Evolutionary conservation across 2,329 filamentous ascomycete genomes (phyloP), one percentile per base, ranked within the genome.

Genomic region (Diplodia intermedia): DNA sequence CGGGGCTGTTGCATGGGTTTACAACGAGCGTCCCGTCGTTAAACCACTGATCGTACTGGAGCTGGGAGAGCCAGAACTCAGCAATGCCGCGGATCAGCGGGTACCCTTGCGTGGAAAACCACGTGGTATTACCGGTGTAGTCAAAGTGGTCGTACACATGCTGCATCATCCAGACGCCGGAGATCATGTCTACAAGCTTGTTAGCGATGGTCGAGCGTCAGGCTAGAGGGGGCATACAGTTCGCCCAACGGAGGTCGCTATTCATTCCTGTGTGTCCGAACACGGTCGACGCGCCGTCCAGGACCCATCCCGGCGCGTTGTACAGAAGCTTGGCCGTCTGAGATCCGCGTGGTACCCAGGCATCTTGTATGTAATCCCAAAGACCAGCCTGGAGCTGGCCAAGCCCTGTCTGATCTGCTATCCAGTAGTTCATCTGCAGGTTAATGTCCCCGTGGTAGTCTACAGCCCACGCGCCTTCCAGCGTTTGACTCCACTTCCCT

Each of bases 341-440:
- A 0, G 77, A 76, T 0, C 86, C 86, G 0, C 85, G 79, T 0
- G 85, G 84, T 0, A 82, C 81, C 84, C 85, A 87, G 0, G 80
- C 87, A 20, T 86, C 75, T 5, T 77, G 70, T 76, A 89, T 87
- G 67, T 85, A 87, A 8, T 83, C 76, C 81, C 84, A 88, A 0
- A 86, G 74, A 0, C 83, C 80, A 0, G 75, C 73, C 56, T 85
- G 80, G 0, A 85, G 78, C 2, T 76, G 76, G 0, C 79, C 80
- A 0, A 88, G 75, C 0, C 85, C 85, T 0, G 84, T 86, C 65
- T 85, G 81, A 40, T 68, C 55, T 9, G 57, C 55, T 36, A 38
- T 79, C 86, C 86, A 89, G 71, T 88, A 82, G 69, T 88, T 88
- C 86, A 88, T 88, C 70, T 89, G 85, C 0, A 88, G 68, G 68